phyloP scores from a whole-genome alignment of 768 basidiomycete species.

The Austroboletus festivus region DNA sequence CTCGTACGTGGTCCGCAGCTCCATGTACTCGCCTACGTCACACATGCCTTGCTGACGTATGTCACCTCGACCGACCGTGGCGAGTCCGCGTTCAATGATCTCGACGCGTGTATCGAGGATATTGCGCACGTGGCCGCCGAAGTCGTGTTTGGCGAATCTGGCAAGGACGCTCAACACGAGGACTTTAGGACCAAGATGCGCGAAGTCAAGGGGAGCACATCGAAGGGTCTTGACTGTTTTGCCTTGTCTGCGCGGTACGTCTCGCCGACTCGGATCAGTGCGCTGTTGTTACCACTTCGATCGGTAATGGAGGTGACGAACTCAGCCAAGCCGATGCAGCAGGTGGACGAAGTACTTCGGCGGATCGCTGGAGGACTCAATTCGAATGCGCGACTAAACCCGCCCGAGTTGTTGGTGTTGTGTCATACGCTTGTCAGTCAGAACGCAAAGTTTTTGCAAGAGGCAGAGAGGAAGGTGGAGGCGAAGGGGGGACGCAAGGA shows the following conservation, averaged over 20 bases:
- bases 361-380: constrained; percentile 84
- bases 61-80: constrained; percentile 61
- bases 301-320: constrained; percentile 85
- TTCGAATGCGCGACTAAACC: constrained; percentile 67
- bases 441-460: constrained; percentile 82
- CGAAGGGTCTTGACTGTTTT: constrained; percentile 86
- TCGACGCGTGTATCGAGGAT: constrained; percentile 78
- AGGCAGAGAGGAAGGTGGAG: constrained; percentile 40
- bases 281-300: constrained; percentile 73
- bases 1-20: constrained; percentile 90
- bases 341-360: constrained; percentile 85
- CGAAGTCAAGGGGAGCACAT: constrained; percentile 80
- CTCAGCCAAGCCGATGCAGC: constrained; percentile 71
- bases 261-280: constrained; percentile 72
- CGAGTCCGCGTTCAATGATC: constrained; percentile 48
- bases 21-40: constrained; percentile 83
- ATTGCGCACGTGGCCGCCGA: constrained; percentile 79
- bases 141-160: constrained; percentile 92
- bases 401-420: constrained; percentile 70
- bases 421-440: constrained; percentile 90
- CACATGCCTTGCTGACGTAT: constrained; percentile 79
- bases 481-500: constrained; percentile 36
- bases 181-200: constrained; percentile 94
- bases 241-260: constrained; percentile 75
- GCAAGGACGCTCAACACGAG: constrained; percentile 81